phyloP scores from a whole-genome alignment of 306 rosid species.

The Datisca glomerata region DNA sequence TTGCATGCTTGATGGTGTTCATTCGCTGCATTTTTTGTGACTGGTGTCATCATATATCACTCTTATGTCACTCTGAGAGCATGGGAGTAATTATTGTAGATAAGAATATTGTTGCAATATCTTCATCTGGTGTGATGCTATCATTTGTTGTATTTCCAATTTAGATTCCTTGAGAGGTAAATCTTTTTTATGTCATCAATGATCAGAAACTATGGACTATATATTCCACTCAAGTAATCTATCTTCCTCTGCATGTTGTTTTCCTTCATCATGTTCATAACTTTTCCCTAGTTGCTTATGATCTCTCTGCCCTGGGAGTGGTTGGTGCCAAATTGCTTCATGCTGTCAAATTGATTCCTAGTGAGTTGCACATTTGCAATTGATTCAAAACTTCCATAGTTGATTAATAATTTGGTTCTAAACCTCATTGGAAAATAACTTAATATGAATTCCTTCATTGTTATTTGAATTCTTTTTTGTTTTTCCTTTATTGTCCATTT shows the following conservation, averaged over 20 bases:
- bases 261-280: conserved; percentile 96
- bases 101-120: conserved; percentile 85
- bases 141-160: conserved; percentile 93
- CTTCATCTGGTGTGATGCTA: conserved; percentile 77
- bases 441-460: too few relatives aligned
- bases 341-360: conserved; percentile 90
- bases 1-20: conserved; percentile 97
- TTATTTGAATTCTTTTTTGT: too few relatives aligned
- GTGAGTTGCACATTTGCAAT: conserved; percentile 19
- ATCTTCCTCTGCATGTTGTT: conserved; percentile 75
- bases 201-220: too few relatives aligned
- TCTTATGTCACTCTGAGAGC: conserved; percentile 58
- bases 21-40: conserved; percentile 86
- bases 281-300: conserved; percentile 84
- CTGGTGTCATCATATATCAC: conserved; percentile 83
- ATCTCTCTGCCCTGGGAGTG: conserved; percentile 83
- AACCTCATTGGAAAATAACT: too few relatives aligned
- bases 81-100: conserved; percentile 87
- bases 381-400: neutral
- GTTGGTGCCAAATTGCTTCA: conserved; percentile 67
- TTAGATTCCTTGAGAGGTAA: conserved; percentile 94
- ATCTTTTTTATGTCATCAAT: conserved; percentile 10
- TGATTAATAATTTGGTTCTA: too few relatives aligned
- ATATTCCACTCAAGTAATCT: too few relatives aligned
- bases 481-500: too few relatives aligned